Evolutionary conservation across 257 asterid species (phyloP), one percentile per base, ranked within the genome.

Genomic region (Craterostigma plantagineum): DNA sequence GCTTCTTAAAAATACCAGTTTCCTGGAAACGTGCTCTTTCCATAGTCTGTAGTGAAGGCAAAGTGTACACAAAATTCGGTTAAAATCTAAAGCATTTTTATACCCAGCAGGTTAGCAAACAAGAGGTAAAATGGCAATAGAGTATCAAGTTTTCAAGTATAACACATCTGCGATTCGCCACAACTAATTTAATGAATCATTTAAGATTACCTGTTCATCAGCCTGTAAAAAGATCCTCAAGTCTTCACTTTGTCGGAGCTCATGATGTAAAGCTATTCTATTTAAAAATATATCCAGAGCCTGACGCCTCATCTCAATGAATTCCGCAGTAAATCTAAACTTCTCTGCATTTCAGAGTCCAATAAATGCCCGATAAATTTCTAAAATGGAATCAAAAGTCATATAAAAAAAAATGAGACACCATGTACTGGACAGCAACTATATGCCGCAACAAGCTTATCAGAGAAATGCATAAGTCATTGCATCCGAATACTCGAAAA

Each of bases 221-320:
- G 93, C 93, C 62, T 77, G 85, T 65, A 82, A 63, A 64, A 90
- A 90, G 49, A 57, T 77, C 63, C 95, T 79, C 65, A 90, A 65
- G 55, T 82, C 95, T 16, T 82, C 95, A 58, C 95, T 79, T 49
- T 70, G 77, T 60, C 54, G 74, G 62, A 90, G 95, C 65, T 72
- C 81, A 39, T 63, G 78, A 70, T 82, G 98, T 43, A 86, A 71
- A 56, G 95, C 93, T 52, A 82, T 65, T 44, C 95, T 73, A 66
- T 90, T 79, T 63, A 90, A 72, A 67, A 90, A 90, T 27, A 82
- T 58, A 64, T 82, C 84, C 56, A 90, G 49, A 11, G 93, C 95
- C 70, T 75, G 92, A 49, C 98, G 92, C 71, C 98, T 72, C 95
- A 79, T 83, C 59, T 84, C 95, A 58, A 84, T 84, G 67, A 84